Evolutionary conservation across 805 yeast genomes (phyloP), one percentile per base, ranked within the genome.

Genomic region (Ogataea paraovalis): DNA sequence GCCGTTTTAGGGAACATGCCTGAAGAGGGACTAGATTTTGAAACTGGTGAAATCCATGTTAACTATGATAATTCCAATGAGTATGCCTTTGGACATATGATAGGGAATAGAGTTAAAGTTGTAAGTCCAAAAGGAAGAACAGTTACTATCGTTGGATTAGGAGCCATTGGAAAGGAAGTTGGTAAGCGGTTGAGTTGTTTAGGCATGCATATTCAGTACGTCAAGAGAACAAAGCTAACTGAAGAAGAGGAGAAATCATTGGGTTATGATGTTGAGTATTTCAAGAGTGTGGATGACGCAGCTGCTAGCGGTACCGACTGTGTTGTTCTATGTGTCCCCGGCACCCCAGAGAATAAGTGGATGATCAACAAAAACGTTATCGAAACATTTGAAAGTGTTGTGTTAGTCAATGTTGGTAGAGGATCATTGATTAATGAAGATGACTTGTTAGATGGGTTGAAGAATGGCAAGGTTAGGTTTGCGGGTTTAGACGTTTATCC

Each of bases 401-500:
- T 87, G 44, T 68, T 87, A 21, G 80, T 87, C 42, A 87, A 87
- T 58, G 80, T 87, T 38, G 95, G 95, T 2, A 71, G 96, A 50
- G 96, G 95, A 1, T 56, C 75, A 2, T 76, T 85, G 32, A 73
- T 87, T 50, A 80, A 85, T 54, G 89, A 83, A 55, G 71, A 75
- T n/a, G 90, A 80, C 2, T 64, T 86, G 42, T 69, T 85, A 10
- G 72, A 67, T 4, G 91, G 83, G 0, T 68, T 87, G 45, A 71
- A 80, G 47, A 55, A 72, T 7, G 88, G 87, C 0, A 75, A 80
- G 45, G 72, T 87, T 2, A 65, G 75, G 7, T 78, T 82, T 59
- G 87, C 83, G 8, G 94, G 92, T 0, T 61, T 85, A 28, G 96
- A 87, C 57, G 96, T 87, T 4, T 85, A 69, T 61, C 80, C 77